Conservation (phyloP, 257 asterid genomes). For the Jaltomata sinuosa region DNA sequence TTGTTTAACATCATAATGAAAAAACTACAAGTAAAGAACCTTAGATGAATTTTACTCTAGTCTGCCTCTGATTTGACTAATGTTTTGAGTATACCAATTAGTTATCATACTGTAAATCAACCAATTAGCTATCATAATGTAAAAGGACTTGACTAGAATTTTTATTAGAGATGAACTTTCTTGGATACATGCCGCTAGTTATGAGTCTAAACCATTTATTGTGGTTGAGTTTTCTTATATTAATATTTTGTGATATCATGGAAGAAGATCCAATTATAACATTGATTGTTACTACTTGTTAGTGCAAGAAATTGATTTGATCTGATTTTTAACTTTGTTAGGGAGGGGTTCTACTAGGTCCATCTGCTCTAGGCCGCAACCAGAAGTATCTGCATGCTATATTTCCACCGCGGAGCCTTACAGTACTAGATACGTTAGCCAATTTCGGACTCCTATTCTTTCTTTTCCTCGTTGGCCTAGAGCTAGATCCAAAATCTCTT, state of each 20-base stretch:
- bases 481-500: slow-evolving; percentile 43
- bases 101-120: not conserved
- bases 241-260: not conserved
- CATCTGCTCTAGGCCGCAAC: slow-evolving; percentile 72
- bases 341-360: slow-evolving; percentile 88
- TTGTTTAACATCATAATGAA: not conserved
- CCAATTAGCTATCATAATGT: not conserved
- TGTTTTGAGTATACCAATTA: not conserved
- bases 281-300: not conserved
- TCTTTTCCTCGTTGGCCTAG: slow-evolving; percentile 67
- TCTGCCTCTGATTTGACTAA: not conserved
- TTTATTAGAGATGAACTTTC: not conserved
- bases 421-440: slow-evolving; percentile 73
- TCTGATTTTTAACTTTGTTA: slow-evolving; percentile 1
- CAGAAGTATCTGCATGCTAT: slow-evolving; percentile 34
- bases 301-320: not conserved
- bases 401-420: slow-evolving; percentile 56
- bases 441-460: slow-evolving; percentile 75
- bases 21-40: not conserved
- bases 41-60: not conserved
- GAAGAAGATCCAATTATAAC: not conserved
- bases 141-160: not conserved
- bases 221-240: not conserved
- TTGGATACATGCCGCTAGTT: not conserved
- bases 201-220: not conserved